Conservation (phyloP, 164 flowering plant genomes). For the Liquidambar formosana region DNA sequence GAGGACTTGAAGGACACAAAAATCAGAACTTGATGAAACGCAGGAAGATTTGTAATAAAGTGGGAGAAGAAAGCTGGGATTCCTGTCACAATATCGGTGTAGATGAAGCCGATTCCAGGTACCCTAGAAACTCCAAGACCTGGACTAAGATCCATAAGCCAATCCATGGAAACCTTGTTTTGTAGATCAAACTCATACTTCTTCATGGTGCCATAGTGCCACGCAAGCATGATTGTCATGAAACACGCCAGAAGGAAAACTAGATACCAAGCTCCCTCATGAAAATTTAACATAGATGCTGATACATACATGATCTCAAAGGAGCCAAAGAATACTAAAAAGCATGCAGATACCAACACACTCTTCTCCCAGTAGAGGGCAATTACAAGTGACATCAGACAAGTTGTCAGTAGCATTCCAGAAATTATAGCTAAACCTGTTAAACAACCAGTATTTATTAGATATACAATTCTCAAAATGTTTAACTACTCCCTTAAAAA, state of each 20-base stretch:
- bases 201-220: constrained; percentile 59
- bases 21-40: constrained; percentile 67
- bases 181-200: constrained; percentile 58
- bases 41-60: constrained; percentile 75
- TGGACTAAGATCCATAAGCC: constrained; percentile 54
- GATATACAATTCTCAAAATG: background rate
- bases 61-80: constrained; percentile 76
- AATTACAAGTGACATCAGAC: constrained; percentile 44
- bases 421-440: constrained; percentile 34
- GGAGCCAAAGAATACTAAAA: constrained; percentile 21
- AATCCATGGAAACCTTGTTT: constrained; percentile 63
- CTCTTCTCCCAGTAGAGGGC: constrained; percentile 33
- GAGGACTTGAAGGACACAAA: constrained; percentile 62
- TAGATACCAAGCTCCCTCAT: constrained; percentile 37
- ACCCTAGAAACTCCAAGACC: constrained; percentile 64
- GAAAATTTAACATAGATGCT: constrained; percentile 27
- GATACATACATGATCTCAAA: constrained; percentile 27
- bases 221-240: constrained; percentile 24
- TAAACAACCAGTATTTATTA: background rate
- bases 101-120: constrained; percentile 75
- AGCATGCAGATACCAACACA: constrained; percentile 19
- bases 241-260: constrained; percentile 14
- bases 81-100: constrained; percentile 62
- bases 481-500: no score
- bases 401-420: constrained; percentile 39